Evolutionary conservation across 2,329 filamentous ascomycete genomes (phyloP).

Genomic region (Torrubiellomyces zombiae): DNA sequence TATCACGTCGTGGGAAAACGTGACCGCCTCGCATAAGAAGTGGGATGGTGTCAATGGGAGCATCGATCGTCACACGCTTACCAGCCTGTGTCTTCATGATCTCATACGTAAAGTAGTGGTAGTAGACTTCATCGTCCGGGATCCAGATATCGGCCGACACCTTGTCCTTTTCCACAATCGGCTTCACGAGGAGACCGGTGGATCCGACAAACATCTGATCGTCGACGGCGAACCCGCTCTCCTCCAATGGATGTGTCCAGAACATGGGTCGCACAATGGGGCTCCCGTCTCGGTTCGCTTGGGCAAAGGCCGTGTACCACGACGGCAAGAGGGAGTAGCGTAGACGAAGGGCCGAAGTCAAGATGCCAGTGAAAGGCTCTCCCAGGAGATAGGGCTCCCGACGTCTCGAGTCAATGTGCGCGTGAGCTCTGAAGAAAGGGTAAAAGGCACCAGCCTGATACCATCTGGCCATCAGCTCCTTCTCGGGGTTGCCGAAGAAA

Average conservation of each 20-base stretch:
- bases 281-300: constrained; percentile 65
- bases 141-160: constrained; percentile 67
- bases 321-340: constrained; percentile 79
- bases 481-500: constrained; percentile 93
- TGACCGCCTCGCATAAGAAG: constrained; percentile 87
- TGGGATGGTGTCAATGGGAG: constrained; percentile 74
- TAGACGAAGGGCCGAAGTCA: constrained; percentile 73
- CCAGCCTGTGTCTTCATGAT: constrained; percentile 53
- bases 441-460: constrained; percentile 96
- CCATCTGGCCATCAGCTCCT: constrained; percentile 84
- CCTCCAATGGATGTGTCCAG: constrained; percentile 76
- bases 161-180: constrained; percentile 63
- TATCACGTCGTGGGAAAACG: constrained; percentile 78
- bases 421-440: constrained; percentile 93
- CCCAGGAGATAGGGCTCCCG: constrained; percentile 83
- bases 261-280: constrained; percentile 87
- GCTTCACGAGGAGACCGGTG: constrained; percentile 84
- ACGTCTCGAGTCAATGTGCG: constrained; percentile 88
- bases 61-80: constrained; percentile 50
- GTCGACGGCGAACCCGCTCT: constrained; percentile 74
- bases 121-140: constrained; percentile 78
- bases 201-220: constrained; percentile 85
- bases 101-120: constrained; percentile 85
- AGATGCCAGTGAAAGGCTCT: constrained; percentile 71
- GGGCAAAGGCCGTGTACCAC: constrained; percentile 95